phyloP scores from a whole-genome alignment of 2,329 filamentous ascomycete species.

The Cyphellophora attinorum region DNA sequence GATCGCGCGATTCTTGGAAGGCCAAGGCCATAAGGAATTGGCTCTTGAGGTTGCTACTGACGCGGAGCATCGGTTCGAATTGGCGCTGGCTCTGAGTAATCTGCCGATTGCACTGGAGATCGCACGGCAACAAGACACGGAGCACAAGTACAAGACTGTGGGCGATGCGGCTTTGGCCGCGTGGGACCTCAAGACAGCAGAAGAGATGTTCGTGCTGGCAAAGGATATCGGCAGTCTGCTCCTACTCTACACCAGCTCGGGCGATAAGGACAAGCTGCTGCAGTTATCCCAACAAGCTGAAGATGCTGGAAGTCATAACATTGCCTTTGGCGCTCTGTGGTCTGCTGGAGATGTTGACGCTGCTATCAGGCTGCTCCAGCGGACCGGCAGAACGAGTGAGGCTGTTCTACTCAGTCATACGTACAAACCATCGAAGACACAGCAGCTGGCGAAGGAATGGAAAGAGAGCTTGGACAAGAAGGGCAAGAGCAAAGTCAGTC shows the following conservation, averaged over 20 bases:
- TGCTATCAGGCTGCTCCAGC: slow-evolving; percentile 68
- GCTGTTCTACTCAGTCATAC: slow-evolving; percentile 89
- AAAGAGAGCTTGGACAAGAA: slow-evolving; percentile 73
- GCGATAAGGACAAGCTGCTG: slow-evolving; percentile 64
- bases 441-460: slow-evolving; percentile 63
- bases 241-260: slow-evolving; percentile 78
- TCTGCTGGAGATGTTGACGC: slow-evolving; percentile 71
- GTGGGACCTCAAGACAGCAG: slow-evolving; percentile 81
- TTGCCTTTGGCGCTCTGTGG: slow-evolving; percentile 88
- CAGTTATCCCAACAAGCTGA: slow-evolving; percentile 66
- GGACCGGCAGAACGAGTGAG: slow-evolving; percentile 73
- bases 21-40: slow-evolving; percentile 92
- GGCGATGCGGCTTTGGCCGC: slow-evolving; percentile 78
- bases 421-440: slow-evolving; percentile 74
- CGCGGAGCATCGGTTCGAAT: slow-evolving; percentile 90
- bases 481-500: slow-evolving; percentile 76
- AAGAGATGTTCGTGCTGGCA: slow-evolving; percentile 85
- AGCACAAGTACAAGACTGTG: slow-evolving; percentile 98
- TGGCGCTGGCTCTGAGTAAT: slow-evolving; percentile 73
- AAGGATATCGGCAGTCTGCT: slow-evolving; percentile 85
- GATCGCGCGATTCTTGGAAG: slow-evolving; percentile 93
- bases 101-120: slow-evolving; percentile 78
- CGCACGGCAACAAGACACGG: slow-evolving; percentile 71
- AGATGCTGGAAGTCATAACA: slow-evolving; percentile 72
- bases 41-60: slow-evolving; percentile 92